Percentiles rank a stretch among this genome's conserved stretches.
Evolutionary conservation across 257 asterid genomes (phyloP).

Genomic region (Forsythia suspensa): DNA sequence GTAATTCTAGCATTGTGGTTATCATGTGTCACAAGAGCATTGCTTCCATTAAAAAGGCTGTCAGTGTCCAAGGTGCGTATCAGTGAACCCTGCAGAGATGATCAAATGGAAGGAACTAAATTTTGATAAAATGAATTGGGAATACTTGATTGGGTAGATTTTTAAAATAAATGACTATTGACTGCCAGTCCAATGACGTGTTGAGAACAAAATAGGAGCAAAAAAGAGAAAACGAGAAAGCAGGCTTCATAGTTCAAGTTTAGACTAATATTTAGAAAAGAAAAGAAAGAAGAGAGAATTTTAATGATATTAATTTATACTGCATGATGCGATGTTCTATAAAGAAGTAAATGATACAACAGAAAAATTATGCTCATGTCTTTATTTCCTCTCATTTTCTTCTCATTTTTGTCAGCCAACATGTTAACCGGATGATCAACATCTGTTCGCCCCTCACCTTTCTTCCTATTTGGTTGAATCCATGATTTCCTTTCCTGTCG

Average conservation of each 20-base stretch:
- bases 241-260: neutral
- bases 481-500: neutral
- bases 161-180: neutral
- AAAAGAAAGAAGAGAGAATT: neutral
- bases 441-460: neutral
- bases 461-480: neutral
- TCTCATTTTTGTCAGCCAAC: constrained; percentile 10
- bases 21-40: constrained; percentile 26
- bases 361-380: neutral
- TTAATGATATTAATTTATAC: neutral
- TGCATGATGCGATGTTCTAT: neutral
- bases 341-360: neutral
- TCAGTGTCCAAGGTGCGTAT: constrained; percentile 34
- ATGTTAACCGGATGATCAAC: neutral
- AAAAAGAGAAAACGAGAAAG: neutral
- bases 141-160: constrained; percentile 1
- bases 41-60: constrained; percentile 25
- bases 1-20: constrained; percentile 72
- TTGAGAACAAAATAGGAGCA: neutral
- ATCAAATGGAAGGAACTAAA: constrained; percentile 15
- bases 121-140: constrained; percentile 1
- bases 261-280: neutral
- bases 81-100: constrained; percentile 54
- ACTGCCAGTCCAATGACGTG: neutral
- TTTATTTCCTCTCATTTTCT: neutral